phyloP scores from a whole-genome alignment of 1,139 yeast species.

The Nakaseomyces uthaithaninus region DNA sequence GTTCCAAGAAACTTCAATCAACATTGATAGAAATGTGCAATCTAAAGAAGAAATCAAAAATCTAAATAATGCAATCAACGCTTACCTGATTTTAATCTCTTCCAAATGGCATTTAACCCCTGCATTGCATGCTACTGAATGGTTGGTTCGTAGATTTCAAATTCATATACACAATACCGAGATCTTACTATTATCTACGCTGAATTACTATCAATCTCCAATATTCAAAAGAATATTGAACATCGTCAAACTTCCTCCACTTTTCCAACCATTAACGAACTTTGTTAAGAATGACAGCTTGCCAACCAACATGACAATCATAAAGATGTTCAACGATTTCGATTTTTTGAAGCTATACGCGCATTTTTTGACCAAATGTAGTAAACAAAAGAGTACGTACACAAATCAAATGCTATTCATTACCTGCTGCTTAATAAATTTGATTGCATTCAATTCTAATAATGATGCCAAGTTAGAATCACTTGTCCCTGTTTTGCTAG shows the following conservation, averaged over 20 bases:
- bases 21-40: conserved; percentile 74
- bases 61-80: conserved; percentile 64
- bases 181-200: conserved; percentile 52
- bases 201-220: conserved; percentile 71
- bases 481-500: conserved; percentile 49
- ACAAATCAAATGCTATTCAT: conserved; percentile 71
- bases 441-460: conserved; percentile 43
- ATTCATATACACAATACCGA: conserved; percentile 78
- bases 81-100: conserved; percentile 67
- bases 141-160: conserved; percentile 90
- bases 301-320: conserved; percentile 63
- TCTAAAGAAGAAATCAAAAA: conserved; percentile 66
- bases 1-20: conserved; percentile 72
- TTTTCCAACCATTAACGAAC: conserved; percentile 63
- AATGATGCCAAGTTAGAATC: conserved; percentile 35
- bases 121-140: conserved; percentile 77
- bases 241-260: conserved; percentile 61
- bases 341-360: conserved; percentile 62
- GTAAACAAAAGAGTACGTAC: conserved; percentile 50
- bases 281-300: conserved; percentile 55
- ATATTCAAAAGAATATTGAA: conserved; percentile 69
- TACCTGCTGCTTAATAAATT: conserved; percentile 63
- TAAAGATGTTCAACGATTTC: conserved; percentile 65
- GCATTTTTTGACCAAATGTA: conserved; percentile 47
- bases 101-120: conserved; percentile 59